phyloP scores from a whole-genome alignment of 371 early-diverging fungal species.

The Lichtheimia hyalospora region DNA sequence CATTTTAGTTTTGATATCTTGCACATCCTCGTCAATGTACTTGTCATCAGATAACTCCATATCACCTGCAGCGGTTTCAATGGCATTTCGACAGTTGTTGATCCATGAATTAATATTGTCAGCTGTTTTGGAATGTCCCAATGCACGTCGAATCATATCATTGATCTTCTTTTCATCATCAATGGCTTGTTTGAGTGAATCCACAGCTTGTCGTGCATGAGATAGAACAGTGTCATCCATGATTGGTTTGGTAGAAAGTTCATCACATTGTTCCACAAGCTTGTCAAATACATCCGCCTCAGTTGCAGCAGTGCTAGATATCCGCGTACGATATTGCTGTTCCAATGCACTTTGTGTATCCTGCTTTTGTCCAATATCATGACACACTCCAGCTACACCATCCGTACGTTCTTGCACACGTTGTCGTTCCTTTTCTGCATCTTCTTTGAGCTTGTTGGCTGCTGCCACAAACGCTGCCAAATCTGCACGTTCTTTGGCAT shows the following conservation, averaged over 20 bases:
- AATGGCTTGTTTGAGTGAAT: not conserved
- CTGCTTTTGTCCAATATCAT: not conserved
- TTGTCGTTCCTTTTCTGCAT: not conserved
- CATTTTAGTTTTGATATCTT: conserved; percentile 27
- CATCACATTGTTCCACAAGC: not conserved
- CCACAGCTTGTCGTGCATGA: not conserved
- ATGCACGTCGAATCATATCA: conserved; percentile 25
- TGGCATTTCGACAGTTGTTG: conserved; percentile 28
- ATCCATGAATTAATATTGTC: conserved; percentile 37
- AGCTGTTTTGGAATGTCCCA: conserved; percentile 34
- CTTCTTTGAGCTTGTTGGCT: not conserved
- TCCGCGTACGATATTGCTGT: conserved; percentile 5
- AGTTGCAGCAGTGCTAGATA: conserved; percentile 3
- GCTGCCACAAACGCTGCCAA: conserved; percentile 1
- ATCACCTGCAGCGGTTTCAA: conserved; percentile 15
- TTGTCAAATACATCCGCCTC: conserved; percentile 2
- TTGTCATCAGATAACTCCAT: conserved; percentile 16
- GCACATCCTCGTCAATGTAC: conserved; percentile 22
- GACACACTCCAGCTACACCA: not conserved
- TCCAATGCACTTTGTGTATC: conserved; percentile 2
- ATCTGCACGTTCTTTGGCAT: conserved; percentile 1
- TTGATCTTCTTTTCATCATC: conserved; percentile 10
- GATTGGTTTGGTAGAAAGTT: not conserved
- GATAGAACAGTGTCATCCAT: not conserved
- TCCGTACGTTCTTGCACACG: conserved; percentile 1